phyloP scores from a whole-genome alignment of 2,329 filamentous ascomycete species.

The Botrytis porri region DNA sequence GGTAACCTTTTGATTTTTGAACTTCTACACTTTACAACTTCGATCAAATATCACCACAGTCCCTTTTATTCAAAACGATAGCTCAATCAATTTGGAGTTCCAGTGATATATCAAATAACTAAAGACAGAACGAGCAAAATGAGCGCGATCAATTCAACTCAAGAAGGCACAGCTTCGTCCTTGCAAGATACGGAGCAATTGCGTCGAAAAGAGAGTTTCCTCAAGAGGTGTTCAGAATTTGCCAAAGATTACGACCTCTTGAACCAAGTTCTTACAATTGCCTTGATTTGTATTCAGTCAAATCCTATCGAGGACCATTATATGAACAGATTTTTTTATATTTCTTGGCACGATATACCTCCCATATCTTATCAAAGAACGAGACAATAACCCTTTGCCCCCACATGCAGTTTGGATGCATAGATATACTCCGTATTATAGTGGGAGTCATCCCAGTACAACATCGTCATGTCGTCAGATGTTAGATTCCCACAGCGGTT shows the following conservation, averaged over 20 bases:
- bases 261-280: not conserved
- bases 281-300: not conserved
- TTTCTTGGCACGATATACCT: not conserved
- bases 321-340: accelerated
- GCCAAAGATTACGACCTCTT: not conserved
- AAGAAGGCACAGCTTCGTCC: not conserved
- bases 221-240: accelerated
- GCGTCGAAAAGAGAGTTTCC: accelerated
- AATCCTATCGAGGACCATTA: not conserved
- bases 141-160: not conserved
- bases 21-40: not conserved
- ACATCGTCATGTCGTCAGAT: accelerated
- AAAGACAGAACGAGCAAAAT: not conserved
- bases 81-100: not conserved
- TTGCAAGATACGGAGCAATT: accelerated
- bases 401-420: not conserved
- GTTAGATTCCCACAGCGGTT: not conserved
- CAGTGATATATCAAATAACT: not conserved
- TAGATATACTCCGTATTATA: accelerated
- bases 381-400: not conserved
- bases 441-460: accelerated
- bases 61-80: not conserved
- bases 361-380: not conserved
- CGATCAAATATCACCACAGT: not conserved
- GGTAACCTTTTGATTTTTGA: too few species aligned